A percentile compares a stretch with the other conserved stretches of the same genome.
Evolutionary conservation across 495 filamentous ascomycete species (phyloP).

Genomic region (Amphirosellinia nigrospora): DNA sequence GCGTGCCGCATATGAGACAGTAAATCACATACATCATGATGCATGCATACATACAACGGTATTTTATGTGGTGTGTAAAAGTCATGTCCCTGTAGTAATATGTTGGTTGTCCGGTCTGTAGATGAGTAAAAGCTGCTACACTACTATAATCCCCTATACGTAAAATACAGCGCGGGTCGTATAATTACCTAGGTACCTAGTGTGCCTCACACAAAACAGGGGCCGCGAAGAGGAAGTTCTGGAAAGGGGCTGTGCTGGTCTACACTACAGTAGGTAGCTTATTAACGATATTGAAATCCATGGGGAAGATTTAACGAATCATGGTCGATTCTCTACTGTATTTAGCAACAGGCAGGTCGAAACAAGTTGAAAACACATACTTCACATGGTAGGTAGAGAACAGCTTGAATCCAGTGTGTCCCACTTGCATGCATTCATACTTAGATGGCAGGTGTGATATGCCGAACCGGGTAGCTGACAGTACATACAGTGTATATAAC

Average conservation of each 20-base stretch:
- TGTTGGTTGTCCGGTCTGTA: background rate
- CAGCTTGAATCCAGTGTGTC: background rate
- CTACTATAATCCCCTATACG: background rate
- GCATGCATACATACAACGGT: constrained; percentile 3
- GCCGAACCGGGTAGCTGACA: background rate
- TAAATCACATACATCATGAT: background rate
- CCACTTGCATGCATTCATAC: background rate
- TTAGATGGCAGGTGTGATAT: no score
- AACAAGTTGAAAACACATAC: background rate
- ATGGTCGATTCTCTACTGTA: background rate
- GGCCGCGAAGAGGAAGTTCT: background rate
- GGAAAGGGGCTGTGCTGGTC: constrained; percentile 5
- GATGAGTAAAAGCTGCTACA: background rate
- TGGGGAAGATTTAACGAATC: background rate
- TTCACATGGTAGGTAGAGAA: background rate
- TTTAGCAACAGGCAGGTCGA: no score
- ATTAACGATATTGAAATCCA: background rate
- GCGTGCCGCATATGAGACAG: background rate
- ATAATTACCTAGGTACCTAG: background rate
- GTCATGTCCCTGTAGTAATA: background rate
- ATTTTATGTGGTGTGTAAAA: background rate
- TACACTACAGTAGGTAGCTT: background rate
- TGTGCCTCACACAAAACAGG: background rate
- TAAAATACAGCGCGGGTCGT: background rate
- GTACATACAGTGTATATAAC: background rate